Evolutionary conservation across 2,329 filamentous ascomycete species (phyloP), one percentile per base, ranked within the genome.

Genomic region (Fusarium sp.): DNA sequence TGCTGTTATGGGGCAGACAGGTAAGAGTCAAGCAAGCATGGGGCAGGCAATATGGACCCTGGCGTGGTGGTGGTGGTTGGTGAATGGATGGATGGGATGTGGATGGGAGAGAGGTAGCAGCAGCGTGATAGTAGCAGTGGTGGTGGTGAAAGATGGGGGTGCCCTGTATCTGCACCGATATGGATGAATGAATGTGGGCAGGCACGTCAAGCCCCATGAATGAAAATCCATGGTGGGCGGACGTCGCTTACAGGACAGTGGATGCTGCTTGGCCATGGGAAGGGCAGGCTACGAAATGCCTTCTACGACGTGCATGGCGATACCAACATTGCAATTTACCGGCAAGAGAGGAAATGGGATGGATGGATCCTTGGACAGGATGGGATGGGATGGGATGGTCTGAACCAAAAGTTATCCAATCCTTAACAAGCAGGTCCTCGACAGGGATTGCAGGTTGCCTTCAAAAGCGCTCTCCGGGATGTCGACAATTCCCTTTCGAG

Each of bases 11-110:
- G 72, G 65, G 68, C 69, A 65, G 58, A 24, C 27, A 48, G 43
- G 57, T 18, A 24, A 24, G 22, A 20, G n/a, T 20, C 35, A 31
- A 43, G 65, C 22, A 20, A 43, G 41, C 62, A 74, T 66, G 68
- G 65, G 68, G 72, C 68, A 74, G 65, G 68, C 72, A 74, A 66
- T 50, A 52, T 70, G 72, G 58, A 69, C 72, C 62, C 70, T 54
- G 50, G 50, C 63, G 43, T 48, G 52, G 41, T 56, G 35, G 50
- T 41, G 60, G 64, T 50, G 60, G 64, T 50, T 62, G 43, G 33
- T 63, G 60, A 50, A 63, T 62, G 59, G 59, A 35, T 67, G 43
- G 58, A 59, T 62, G 64, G 43, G 58, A 59, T 62, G 64, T 71
- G 64, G 65, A 43, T 58, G 60, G 63, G 58, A 58, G 45, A 60